phyloP scores from a whole-genome alignment of 495 filamentous ascomycete species.

The Rhypophila decipiens region DNA sequence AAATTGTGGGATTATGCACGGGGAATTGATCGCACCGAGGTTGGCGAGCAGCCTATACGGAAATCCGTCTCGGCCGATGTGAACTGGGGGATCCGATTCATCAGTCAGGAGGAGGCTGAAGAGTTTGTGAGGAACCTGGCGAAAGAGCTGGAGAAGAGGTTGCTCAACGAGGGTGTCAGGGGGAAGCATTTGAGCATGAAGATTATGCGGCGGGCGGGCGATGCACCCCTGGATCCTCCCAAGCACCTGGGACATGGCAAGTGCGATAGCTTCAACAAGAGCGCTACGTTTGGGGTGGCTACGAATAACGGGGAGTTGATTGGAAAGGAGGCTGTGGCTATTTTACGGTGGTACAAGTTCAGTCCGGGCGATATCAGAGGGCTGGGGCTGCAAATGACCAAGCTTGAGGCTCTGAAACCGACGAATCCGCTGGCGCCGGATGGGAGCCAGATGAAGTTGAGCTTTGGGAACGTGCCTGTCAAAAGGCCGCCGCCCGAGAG shows the following conservation, averaged over 20 bases:
- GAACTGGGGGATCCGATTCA: slow-evolving; percentile 96
- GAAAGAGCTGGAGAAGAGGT: slow-evolving; percentile 70
- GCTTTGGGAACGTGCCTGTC: slow-evolving; percentile 10
- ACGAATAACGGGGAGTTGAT: slow-evolving; percentile 67
- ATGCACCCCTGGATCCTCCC: slow-evolving; percentile 85
- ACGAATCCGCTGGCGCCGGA: slow-evolving; percentile 32
- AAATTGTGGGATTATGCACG: slow-evolving; percentile 88
- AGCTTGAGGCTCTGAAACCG: slow-evolving; percentile 69
- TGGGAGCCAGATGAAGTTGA: slow-evolving; percentile 33
- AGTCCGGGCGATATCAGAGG: slow-evolving; percentile 87
- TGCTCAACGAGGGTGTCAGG: slow-evolving; percentile 76
- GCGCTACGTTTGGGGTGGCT: slow-evolving; percentile 69
- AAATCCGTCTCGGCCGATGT: slow-evolving; percentile 95
- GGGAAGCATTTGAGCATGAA: slow-evolving; percentile 87
- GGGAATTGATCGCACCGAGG: slow-evolving; percentile 79
- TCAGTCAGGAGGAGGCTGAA: slow-evolving; percentile 81
- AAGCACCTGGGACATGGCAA: slow-evolving; percentile 95
- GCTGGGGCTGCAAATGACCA: slow-evolving; percentile 85
- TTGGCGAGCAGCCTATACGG: slow-evolving; percentile 70
- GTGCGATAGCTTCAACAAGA: slow-evolving; percentile 90
- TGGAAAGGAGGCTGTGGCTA: slow-evolving; percentile 72
- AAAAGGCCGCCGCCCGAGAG: slow-evolving; percentile 26
- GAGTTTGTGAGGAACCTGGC: slow-evolving; percentile 80
- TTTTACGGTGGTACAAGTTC: slow-evolving; percentile 75
- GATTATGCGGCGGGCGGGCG: slow-evolving; percentile 76